Percentiles rank a stretch among this genome's conserved stretches.
phyloP scores from a whole-genome alignment of 345 rosid genomes.

The Heritiera littoralis region DNA sequence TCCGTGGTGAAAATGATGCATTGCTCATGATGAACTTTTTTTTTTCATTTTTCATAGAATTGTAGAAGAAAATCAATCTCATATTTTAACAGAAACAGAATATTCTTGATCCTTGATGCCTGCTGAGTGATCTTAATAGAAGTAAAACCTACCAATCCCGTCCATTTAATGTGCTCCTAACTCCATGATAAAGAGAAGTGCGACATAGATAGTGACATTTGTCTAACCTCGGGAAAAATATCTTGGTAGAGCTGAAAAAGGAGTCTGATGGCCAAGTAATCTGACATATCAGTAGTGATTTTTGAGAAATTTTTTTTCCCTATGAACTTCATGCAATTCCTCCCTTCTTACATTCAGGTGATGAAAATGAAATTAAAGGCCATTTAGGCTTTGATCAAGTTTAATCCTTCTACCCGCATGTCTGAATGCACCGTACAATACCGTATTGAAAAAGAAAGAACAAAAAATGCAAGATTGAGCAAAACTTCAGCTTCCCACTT shows the following conservation, averaged over 20 bases:
- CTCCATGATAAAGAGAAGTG: too few relatives aligned
- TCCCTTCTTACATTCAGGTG: too few relatives aligned
- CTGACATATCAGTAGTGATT: not conserved
- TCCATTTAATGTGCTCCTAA: too few relatives aligned
- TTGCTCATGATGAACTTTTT: not conserved
- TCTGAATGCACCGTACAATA: not conserved
- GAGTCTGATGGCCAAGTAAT: too few relatives aligned
- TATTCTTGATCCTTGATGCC: not conserved
- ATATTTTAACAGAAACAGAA: not conserved
- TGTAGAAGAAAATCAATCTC: not conserved
- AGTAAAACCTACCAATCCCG: too few relatives aligned
- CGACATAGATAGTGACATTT: too few relatives aligned
- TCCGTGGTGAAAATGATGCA: too few relatives aligned
- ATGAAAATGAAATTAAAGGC: not conserved
- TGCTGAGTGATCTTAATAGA: too few relatives aligned
- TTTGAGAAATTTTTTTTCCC: not conserved
- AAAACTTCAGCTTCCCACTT: not conserved
- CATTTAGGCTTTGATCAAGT: not conserved
- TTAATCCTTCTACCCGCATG: too few relatives aligned
- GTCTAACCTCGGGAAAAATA: too few relatives aligned
- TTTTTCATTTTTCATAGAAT: too few relatives aligned
- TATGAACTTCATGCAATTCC: not conserved
- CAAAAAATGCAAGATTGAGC: not conserved
- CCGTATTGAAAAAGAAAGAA: not conserved
- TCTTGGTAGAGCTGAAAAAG: too few relatives aligned